A percentile compares a stretch with the other conserved stretches of the same genome.
Evolutionary conservation across 768 basidiomycete species (phyloP).

Genomic region (Harrya chromipes): DNA sequence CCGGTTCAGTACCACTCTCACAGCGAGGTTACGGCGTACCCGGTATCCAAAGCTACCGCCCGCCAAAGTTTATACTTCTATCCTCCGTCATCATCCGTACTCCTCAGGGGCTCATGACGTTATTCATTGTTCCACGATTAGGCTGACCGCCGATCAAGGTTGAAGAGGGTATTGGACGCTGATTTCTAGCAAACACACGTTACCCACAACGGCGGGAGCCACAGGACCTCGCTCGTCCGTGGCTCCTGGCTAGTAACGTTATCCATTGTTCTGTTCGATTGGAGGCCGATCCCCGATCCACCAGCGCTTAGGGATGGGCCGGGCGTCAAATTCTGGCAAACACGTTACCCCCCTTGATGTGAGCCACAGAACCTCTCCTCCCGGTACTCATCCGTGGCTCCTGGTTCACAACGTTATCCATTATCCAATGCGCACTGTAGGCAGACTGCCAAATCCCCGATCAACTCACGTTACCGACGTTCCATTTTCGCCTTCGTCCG

Average conservation of each 20-base stretch:
- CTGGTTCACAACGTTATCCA: constrained; percentile 5
- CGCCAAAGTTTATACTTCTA: no score
- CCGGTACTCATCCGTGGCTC: constrained; percentile 12
- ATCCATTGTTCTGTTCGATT: neutral
- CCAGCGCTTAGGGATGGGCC: neutral
- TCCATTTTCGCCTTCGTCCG: constrained; percentile 5
- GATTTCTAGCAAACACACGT: neutral
- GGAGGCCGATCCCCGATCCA: neutral
- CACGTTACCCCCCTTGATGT: neutral
- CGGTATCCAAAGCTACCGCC: no score
- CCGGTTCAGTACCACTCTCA: no score
- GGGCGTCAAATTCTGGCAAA: neutral
- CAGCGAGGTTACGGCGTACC: no score
- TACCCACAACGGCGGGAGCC: neutral
- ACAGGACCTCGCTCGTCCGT: constrained; percentile 8
- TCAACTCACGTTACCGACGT: neutral
- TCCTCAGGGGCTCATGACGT: neutral
- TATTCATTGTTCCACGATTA: neutral
- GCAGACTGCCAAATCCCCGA: neutral
- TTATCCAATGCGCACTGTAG: neutral
- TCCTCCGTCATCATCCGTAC: no score
- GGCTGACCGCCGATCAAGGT: neutral
- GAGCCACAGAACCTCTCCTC: neutral
- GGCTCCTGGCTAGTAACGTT: constrained; percentile 6
- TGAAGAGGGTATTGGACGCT: neutral